Evolutionary conservation across 2,329 filamentous ascomycete species (phyloP).

Genomic region (Monilinia aucupariae): DNA sequence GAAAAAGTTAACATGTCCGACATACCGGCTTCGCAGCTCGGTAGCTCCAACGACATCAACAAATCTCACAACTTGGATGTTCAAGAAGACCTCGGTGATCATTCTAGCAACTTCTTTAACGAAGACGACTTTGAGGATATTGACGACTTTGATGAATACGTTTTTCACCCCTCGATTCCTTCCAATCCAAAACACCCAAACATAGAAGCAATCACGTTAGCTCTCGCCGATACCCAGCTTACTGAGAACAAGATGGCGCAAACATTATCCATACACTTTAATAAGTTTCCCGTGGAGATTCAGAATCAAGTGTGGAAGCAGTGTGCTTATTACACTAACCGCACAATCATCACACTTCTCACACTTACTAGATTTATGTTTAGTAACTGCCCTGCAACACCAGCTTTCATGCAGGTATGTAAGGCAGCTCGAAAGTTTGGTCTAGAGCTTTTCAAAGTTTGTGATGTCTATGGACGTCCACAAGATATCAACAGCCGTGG

Average conservation of each 20-base stretch:
- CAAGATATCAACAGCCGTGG: background rate
- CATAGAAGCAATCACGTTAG: background rate
- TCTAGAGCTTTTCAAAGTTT: background rate
- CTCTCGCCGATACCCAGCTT: background rate
- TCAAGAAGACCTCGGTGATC: too few species aligned
- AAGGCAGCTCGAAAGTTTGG: background rate
- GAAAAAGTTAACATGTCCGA: too few species aligned
- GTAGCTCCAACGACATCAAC: background rate
- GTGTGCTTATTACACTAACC: background rate
- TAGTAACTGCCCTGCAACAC: background rate
- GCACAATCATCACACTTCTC: background rate
- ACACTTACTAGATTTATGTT: background rate
- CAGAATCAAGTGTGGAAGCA: background rate
- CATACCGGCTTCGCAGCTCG: background rate
- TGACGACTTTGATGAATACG: background rate
- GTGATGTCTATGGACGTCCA: background rate
- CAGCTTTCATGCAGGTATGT: conserved; percentile 6
- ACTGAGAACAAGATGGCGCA: background rate
- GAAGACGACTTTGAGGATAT: too few species aligned
- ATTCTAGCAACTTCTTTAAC: background rate
- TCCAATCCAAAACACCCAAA: background rate
- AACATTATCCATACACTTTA: background rate
- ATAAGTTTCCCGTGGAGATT: background rate
- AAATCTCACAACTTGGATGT: too few species aligned
- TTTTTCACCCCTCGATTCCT: background rate